Percentiles rank a stretch among this genome's conserved stretches.
Conservation (phyloP, 2,329 filamentous ascomycete genomes). For the Cercospora citrullina region DNA sequence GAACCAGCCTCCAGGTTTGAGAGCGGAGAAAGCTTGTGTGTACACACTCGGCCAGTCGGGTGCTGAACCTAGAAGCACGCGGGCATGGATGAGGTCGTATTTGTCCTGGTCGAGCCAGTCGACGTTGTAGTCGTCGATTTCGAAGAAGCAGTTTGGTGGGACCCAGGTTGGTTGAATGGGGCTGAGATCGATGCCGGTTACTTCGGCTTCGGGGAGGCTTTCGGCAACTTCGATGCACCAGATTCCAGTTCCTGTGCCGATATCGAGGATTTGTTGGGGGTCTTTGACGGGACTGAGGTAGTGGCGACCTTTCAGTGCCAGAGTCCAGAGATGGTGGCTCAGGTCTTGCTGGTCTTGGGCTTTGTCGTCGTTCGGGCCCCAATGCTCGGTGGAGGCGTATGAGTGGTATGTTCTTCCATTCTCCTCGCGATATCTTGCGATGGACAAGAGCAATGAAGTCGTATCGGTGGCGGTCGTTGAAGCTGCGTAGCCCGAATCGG, state of each 20-base stretch:
- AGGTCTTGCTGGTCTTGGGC: slow-evolving; percentile 24
- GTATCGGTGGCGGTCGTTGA: slow-evolving; percentile 20
- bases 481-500: slow-evolving; percentile 17
- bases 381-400: slow-evolving; percentile 22
- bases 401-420: slow-evolving; percentile 22
- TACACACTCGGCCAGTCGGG: slow-evolving; percentile 27
- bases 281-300: slow-evolving; percentile 13
- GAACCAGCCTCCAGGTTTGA: slow-evolving; percentile 31
- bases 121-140: slow-evolving; percentile 43
- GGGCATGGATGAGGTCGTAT: slow-evolving; percentile 46
- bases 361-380: slow-evolving; percentile 24
- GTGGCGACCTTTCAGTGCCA: slow-evolving; percentile 19
- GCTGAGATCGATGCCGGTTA: slow-evolving; percentile 47
- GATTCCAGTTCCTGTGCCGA: slow-evolving; percentile 24
- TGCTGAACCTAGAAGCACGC: slow-evolving; percentile 28
- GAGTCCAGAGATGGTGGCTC: slow-evolving; percentile 20
- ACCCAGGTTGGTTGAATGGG: slow-evolving; percentile 40
- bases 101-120: slow-evolving; percentile 35
- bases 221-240: slow-evolving; percentile 36
- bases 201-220: slow-evolving; percentile 31
- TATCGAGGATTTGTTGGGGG: slow-evolving; percentile 16
- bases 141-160: slow-evolving; percentile 42
- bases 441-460: slow-evolving; percentile 22
- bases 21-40: slow-evolving; percentile 20
- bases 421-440: slow-evolving; percentile 21